Evolutionary conservation across 805 yeast species (phyloP).

Genomic region (Cyberlindnera meyerae): DNA sequence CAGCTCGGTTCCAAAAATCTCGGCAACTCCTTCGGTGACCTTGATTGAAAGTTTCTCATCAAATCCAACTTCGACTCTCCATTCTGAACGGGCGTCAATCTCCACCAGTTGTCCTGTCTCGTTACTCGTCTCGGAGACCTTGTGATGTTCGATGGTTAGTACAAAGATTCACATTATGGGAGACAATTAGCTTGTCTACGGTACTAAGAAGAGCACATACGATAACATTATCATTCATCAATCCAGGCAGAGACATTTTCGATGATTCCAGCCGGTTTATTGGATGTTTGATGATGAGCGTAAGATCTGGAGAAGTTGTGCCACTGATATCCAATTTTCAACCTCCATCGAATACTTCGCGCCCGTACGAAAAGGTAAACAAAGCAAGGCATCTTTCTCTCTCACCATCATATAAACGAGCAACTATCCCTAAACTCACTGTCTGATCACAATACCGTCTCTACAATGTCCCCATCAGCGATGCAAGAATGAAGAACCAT

Average conservation of each 20-base stretch:
- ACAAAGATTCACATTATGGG: too few species aligned
- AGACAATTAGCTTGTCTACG: too few species aligned
- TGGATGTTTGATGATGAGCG: background rate
- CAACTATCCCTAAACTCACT: too few species aligned
- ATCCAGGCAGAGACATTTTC: background rate
- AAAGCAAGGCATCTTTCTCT: too few species aligned
- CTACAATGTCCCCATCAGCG: background rate
- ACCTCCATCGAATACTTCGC: too few species aligned
- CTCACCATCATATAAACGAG: too few species aligned
- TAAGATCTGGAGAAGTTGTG: background rate
- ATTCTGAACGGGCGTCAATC: constrained; percentile 45
- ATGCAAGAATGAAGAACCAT: background rate
- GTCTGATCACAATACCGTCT: too few species aligned
- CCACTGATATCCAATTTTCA: too few species aligned
- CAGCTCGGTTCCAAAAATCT: constrained; percentile 89
- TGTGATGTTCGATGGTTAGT: too few species aligned
- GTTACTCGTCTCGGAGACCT: constrained; percentile 5
- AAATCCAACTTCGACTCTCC: constrained; percentile 70
- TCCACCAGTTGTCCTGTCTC: constrained; percentile 12
- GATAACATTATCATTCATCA: background rate
- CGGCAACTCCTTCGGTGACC: constrained; percentile 67
- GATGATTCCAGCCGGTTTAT: too few species aligned
- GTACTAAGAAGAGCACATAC: too few species aligned
- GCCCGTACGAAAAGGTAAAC: background rate
- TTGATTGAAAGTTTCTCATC: constrained; percentile 46